These are phyloP conservation scores for Acacia confusa DNA, from an alignment of 306 rosid species.

Conservation along the genomic window DNA sequence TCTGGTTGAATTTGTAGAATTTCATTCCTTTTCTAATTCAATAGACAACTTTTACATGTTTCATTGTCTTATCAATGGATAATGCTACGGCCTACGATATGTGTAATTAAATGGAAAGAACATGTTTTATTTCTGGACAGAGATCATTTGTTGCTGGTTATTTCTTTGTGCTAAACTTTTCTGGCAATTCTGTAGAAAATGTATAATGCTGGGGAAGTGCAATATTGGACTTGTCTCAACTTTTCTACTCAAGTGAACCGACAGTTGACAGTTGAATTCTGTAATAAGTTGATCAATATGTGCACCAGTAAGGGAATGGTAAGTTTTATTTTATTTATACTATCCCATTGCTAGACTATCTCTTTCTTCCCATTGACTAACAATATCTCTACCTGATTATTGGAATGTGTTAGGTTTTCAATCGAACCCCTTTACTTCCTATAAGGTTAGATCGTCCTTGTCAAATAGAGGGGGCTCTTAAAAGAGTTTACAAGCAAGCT, in stretches of 20 bases:
- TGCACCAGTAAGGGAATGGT: conserved; percentile 77
- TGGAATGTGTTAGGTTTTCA: conserved; percentile 42
- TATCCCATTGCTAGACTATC: not conserved
- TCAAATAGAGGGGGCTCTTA: conserved; percentile 47
- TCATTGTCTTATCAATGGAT: not conserved
- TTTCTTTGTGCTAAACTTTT: not conserved
- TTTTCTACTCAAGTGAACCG: conserved; percentile 33
- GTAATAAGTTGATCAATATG: conserved; percentile 41
- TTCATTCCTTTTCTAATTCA: not conserved
- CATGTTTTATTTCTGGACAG: not conserved
- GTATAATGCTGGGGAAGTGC: conserved; percentile 59
- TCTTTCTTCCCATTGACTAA: not conserved
- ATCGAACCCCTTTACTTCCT: not conserved
- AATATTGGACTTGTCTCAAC: conserved; percentile 55
- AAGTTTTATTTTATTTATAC: conserved; percentile 5
- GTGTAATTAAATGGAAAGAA: not conserved
- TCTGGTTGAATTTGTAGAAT: not conserved
- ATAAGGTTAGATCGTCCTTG: not conserved
- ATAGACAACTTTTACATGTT: not conserved
- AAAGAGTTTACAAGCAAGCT: conserved; percentile 35
- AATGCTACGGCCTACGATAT: not conserved
- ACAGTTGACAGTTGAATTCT: conserved; percentile 29
- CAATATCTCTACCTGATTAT: not conserved
- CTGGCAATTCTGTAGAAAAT: conserved; percentile 45
- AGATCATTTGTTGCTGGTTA: not conserved